A percentile compares a stretch with the other conserved stretches of the same genome.
These are phyloP conservation scores for Tricholoma furcatifolium DNA, from an alignment of 768 basidiomycete genomes.

Conservation along the genomic window DNA sequence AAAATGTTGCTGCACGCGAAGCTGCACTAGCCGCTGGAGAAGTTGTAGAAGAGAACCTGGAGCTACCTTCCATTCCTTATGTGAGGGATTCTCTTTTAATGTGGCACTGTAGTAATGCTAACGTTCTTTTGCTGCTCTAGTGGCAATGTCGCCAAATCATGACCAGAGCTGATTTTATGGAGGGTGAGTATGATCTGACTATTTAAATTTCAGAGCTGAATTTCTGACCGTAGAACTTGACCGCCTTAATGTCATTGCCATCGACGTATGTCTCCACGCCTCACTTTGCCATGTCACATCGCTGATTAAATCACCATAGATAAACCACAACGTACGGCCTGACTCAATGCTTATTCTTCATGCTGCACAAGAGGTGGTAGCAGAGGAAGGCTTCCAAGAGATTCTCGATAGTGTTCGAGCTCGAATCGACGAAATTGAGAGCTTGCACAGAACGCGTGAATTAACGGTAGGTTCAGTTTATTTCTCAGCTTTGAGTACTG, in stretches of 20 bases:
- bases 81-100: conserved; percentile 29
- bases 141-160: conserved; percentile 77
- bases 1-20: conserved; percentile 43
- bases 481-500: background rate
- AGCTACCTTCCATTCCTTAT: conserved; percentile 64
- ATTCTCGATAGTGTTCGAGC: conserved; percentile 68
- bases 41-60: conserved; percentile 38
- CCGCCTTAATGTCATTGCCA: conserved; percentile 69
- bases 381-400: conserved; percentile 80
- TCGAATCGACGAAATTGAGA: conserved; percentile 86
- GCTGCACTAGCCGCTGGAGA: conserved; percentile 37
- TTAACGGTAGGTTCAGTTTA: conserved; percentile 50
- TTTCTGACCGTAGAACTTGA: conserved; percentile 51
- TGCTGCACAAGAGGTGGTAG: conserved; percentile 68
- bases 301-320: conserved; percentile 33
- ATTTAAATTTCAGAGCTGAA: background rate
- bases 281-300: background rate
- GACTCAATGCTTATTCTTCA: conserved; percentile 78
- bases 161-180: conserved; percentile 83
- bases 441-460: conserved; percentile 75
- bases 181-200: conserved; percentile 43
- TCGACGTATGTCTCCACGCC: conserved; percentile 53
- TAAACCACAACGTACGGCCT: conserved; percentile 73
- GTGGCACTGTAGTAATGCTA: conserved; percentile 1
- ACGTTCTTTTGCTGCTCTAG: conserved; percentile 22